phyloP scores from a whole-genome alignment of 2,329 filamentous ascomycete genomes.

The Hansfordia pulvinata region DNA sequence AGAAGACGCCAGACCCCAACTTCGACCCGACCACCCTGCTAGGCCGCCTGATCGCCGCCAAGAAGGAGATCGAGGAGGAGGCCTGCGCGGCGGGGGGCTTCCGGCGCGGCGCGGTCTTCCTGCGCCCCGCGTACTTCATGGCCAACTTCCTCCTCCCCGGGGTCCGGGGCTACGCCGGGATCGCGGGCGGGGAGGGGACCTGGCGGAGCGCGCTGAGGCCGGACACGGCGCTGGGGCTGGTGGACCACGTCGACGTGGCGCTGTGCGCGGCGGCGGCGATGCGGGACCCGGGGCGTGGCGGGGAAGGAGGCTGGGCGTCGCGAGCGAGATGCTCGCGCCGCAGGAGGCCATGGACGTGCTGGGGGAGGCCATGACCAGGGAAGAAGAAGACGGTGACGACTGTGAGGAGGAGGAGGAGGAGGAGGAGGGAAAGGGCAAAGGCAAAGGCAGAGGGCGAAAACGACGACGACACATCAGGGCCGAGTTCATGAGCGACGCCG shows the following conservation, averaged over 20 bases:
- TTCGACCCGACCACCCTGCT: slow-evolving; percentile 12
- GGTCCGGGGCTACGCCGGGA: slow-evolving; percentile 9
- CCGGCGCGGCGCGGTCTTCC: no score
- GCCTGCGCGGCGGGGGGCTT: slow-evolving; percentile 27
- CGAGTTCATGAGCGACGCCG: no score
- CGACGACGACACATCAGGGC: no score
- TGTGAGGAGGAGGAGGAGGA: no score
- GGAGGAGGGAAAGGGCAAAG: no score
- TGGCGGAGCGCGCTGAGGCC: slow-evolving; percentile 4
- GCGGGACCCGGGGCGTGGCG: slow-evolving; percentile 4
- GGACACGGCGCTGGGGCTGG: slow-evolving; percentile 1
- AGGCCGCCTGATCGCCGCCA: slow-evolving; percentile 4
- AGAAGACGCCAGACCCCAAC: slow-evolving; percentile 23
- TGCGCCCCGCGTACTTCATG: slow-evolving; percentile 37
- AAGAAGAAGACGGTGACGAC: no score
- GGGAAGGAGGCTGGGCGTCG: background rate
- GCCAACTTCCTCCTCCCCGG: slow-evolving; percentile 31
- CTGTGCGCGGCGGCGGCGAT: slow-evolving; percentile 3
- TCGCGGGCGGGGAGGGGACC: no score
- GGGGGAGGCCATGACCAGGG: slow-evolving; percentile 2
- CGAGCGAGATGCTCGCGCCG: slow-evolving; percentile 2
- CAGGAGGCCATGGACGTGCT: slow-evolving; percentile 3
- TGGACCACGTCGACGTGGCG: slow-evolving; percentile 5
- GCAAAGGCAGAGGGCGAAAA: no score
- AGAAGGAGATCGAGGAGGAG: slow-evolving; percentile 7